phyloP scores from a whole-genome alignment of 2,329 filamentous ascomycete genomes.

The Emergomyces orientalis region DNA sequence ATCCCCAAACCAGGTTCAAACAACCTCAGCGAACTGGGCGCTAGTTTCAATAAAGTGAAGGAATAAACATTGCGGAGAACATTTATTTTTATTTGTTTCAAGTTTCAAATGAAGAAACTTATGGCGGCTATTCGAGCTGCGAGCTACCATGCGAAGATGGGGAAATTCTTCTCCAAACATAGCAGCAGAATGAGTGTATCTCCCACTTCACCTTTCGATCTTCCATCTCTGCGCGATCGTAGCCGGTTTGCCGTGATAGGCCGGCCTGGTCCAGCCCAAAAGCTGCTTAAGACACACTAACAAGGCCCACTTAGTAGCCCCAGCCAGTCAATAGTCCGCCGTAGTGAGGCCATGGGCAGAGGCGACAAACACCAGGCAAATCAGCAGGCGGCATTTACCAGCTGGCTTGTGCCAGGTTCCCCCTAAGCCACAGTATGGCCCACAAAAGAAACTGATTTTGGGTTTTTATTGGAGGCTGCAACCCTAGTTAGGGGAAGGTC shows the following conservation, averaged over 20 bases:
- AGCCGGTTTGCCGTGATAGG: neutral
- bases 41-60: neutral
- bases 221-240: too few relatives aligned
- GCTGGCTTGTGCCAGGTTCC: neutral
- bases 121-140: neutral
- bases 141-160: neutral
- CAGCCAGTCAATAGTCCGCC: neutral
- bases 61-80: neutral
- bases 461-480: neutral
- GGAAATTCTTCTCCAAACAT: neutral
- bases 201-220: neutral
- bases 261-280: neutral
- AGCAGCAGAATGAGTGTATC: neutral
- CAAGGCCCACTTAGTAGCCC: neutral
- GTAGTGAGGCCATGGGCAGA: neutral
- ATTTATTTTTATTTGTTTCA: neutral
- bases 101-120: neutral
- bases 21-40: neutral
- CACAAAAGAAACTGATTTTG: neutral
- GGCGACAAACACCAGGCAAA: neutral
- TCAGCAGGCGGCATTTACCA: neutral
- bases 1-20: neutral
- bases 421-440: neutral
- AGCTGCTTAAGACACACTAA: neutral
- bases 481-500: neutral